A percentile compares a stretch with the other conserved stretches of the same genome.
Evolutionary conservation across 2,329 filamentous ascomycete species (phyloP).

Genomic region (Cordyceps cicadae): DNA sequence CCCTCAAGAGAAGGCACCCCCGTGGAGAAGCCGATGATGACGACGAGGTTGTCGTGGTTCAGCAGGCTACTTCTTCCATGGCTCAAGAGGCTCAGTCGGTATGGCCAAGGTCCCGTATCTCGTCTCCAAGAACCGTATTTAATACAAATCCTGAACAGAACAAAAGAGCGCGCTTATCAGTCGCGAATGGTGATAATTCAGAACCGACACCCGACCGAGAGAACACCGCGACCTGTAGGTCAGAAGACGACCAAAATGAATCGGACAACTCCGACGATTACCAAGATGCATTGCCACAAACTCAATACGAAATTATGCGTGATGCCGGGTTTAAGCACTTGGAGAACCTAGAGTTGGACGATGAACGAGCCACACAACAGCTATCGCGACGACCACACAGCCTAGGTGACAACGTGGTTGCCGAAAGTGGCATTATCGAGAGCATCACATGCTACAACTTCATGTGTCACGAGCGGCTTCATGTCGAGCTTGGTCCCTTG

Average conservation of each 20-base stretch:
- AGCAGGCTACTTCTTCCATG: constrained; percentile 1
- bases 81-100: constrained; percentile 1
- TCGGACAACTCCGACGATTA: constrained; percentile 25
- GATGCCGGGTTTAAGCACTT: constrained; percentile 53
- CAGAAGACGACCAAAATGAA: constrained; percentile 17
- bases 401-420: constrained; percentile 61
- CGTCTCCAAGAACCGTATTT: background rate
- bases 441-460: constrained; percentile 84
- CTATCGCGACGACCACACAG: constrained; percentile 42
- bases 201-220: constrained; percentile 15
- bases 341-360: constrained; percentile 48
- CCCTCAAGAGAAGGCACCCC: background rate
- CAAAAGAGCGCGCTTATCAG: constrained; percentile 5
- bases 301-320: constrained; percentile 54
- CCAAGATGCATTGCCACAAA: constrained; percentile 35
- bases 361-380: constrained; percentile 56
- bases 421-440: constrained; percentile 81
- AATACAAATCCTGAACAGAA: background rate
- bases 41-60: background rate
- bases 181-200: constrained; percentile 18
- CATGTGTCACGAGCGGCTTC: constrained; percentile 84
- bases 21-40: background rate
- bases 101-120: background rate
- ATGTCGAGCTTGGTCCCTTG: constrained; percentile 78
- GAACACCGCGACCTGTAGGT: constrained; percentile 15